A percentile compares a stretch with the other conserved stretches of the same genome.
Conservation (phyloP, 2,329 filamentous ascomycete species). For the Penicillium brasilianum region DNA sequence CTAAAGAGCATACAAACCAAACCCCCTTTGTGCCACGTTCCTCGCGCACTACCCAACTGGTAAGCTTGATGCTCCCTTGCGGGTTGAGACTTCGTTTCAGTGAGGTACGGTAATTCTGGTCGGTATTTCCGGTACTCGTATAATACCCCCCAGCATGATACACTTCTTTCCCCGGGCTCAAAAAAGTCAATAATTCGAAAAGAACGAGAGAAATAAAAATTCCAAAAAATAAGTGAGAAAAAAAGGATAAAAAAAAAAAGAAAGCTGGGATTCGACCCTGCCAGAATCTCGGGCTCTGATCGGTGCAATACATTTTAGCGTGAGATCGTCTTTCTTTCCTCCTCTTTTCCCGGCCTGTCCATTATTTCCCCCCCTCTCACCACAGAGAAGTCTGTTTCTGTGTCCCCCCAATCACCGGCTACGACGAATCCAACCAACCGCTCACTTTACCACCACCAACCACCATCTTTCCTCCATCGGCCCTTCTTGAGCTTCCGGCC, state of each 20-base stretch:
- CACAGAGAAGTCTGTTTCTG: background rate
- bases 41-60: slow-evolving; percentile 3
- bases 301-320: slow-evolving; percentile 11
- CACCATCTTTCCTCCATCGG: background rate
- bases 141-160: background rate
- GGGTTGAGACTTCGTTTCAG: background rate
- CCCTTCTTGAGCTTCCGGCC: slow-evolving; percentile 2
- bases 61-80: slow-evolving; percentile 18
- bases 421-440: slow-evolving; percentile 1
- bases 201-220: slow-evolving; percentile 1
- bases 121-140: slow-evolving; percentile 7
- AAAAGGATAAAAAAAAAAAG: slow-evolving; percentile 11
- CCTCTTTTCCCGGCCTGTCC: background rate
- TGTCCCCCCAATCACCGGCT: background rate
- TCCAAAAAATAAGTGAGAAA: slow-evolving; percentile 3
- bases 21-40: slow-evolving; percentile 19
- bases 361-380: background rate
- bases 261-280: slow-evolving; percentile 15
- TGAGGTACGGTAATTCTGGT: background rate
- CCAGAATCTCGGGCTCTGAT: slow-evolving; percentile 13
- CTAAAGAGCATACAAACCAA: background rate
- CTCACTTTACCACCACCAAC: background rate
- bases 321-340: slow-evolving; percentile 13
- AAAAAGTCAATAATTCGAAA: slow-evolving; percentile 12
- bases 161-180: slow-evolving; percentile 4